Conservation (phyloP, 2,329 filamentous ascomycete species). For the Ophiobolus disseminans region DNA sequence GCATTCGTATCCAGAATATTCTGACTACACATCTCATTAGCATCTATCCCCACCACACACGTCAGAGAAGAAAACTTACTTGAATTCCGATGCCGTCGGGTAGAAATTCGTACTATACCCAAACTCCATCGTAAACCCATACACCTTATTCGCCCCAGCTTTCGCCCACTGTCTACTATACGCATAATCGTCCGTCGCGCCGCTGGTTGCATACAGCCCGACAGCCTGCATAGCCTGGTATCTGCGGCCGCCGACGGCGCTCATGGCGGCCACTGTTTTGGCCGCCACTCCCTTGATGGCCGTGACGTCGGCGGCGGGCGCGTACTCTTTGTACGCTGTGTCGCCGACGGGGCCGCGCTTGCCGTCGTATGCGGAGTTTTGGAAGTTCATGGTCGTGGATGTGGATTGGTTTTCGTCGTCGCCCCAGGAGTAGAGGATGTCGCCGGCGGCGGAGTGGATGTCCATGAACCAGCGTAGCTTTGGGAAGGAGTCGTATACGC, state of each 20-base stretch:
- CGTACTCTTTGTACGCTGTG: slow-evolving; percentile 61
- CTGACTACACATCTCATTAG: too few relatives aligned
- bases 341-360: slow-evolving; percentile 58
- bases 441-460: slow-evolving; percentile 62
- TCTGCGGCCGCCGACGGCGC: slow-evolving; percentile 45
- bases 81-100: slow-evolving; percentile 50
- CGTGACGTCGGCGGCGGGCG: slow-evolving; percentile 43
- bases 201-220: slow-evolving; percentile 48
- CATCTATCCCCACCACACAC: too few relatives aligned
- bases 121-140: slow-evolving; percentile 51
- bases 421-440: slow-evolving; percentile 65
- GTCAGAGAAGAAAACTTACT: too few relatives aligned
- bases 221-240: slow-evolving; percentile 45
- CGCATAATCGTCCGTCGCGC: slow-evolving; percentile 50
- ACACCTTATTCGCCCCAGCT: slow-evolving; percentile 48
- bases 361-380: slow-evolving; percentile 60
- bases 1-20: slow-evolving; percentile 52
- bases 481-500: slow-evolving; percentile 58
- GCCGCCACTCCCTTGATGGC: slow-evolving; percentile 44
- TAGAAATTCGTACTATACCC: slow-evolving; percentile 52
- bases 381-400: slow-evolving; percentile 59
- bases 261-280: slow-evolving; percentile 46
- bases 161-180: slow-evolving; percentile 47
- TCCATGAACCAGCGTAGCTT: slow-evolving; percentile 66
- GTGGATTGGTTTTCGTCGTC: slow-evolving; percentile 61